phyloP scores from a whole-genome alignment of 768 basidiomycete genomes.

The Guyanaporus albipodus region DNA sequence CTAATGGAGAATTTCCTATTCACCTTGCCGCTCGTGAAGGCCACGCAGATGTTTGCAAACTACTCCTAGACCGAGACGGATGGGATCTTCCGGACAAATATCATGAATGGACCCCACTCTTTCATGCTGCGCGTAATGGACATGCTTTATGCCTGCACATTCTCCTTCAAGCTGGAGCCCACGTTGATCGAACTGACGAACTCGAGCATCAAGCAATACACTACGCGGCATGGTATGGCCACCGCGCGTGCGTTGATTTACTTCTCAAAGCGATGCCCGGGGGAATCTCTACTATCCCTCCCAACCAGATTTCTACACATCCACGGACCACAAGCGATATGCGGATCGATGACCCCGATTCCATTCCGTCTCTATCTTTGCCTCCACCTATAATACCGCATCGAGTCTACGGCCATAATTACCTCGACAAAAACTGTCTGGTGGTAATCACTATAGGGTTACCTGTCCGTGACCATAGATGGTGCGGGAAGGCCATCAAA shows the following conservation, averaged over 20 bases:
- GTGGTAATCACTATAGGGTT: conserved; percentile 80
- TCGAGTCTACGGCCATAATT: conserved; percentile 95
- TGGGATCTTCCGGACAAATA: conserved; percentile 94
- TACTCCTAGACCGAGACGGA: conserved; percentile 69
- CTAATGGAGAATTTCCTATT: conserved; percentile 94
- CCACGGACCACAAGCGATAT: conserved; percentile 30
- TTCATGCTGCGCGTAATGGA: conserved; percentile 90
- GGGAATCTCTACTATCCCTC: conserved; percentile 12
- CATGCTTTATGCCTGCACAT: conserved; percentile 67
- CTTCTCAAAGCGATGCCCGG: conserved; percentile 44
- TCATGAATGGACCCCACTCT: conserved; percentile 96
- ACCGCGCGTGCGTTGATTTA: conserved; percentile 60
- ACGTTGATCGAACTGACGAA: conserved; percentile 79
- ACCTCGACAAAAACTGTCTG: conserved; percentile 80
- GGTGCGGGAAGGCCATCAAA: conserved; percentile 49
- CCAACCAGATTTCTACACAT: conserved; percentile 17
- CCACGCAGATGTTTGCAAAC: conserved; percentile 75
- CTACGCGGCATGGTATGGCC: conserved; percentile 97
- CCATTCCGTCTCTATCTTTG: conserved; percentile 90
- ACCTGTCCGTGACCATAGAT: conserved; percentile 33
- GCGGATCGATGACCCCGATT: conserved; percentile 71
- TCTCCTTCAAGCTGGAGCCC: conserved; percentile 76
- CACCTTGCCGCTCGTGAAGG: conserved; percentile 95
- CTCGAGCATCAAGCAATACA: conserved; percentile 80
- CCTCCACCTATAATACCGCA: conserved; percentile 99